phyloP scores from a whole-genome alignment of 192 early-diverging fungal genomes.

The Funneliformis mosseae region DNA sequence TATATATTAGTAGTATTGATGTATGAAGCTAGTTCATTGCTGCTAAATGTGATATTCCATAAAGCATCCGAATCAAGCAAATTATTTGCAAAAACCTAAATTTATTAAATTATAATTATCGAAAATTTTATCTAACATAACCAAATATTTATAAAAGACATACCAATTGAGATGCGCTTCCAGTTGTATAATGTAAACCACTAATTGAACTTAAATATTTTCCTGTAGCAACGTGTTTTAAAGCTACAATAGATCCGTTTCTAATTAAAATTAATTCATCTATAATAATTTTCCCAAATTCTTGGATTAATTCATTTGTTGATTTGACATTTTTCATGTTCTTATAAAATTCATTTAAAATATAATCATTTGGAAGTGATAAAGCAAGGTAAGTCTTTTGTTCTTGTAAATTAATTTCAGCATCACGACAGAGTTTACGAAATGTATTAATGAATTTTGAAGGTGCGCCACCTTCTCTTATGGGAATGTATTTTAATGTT shows the following conservation, averaged over 20 bases:
- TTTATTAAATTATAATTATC: too few relatives aligned
- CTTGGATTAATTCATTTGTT: not conserved
- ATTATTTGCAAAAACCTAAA: too few relatives aligned
- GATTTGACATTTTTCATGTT: not conserved
- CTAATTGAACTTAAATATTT: not conserved
- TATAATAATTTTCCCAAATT: not conserved
- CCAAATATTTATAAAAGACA: too few relatives aligned
- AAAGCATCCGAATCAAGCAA: too few relatives aligned
- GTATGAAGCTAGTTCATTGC: too few relatives aligned
- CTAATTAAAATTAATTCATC: not conserved
- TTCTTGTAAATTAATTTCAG: not conserved
- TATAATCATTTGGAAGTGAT: not conserved
- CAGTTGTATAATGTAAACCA: too few relatives aligned
- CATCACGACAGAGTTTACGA: not conserved
- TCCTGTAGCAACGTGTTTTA: not conserved
- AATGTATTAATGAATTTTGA: not conserved
- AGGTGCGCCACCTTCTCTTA: not conserved
- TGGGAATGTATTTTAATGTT: not conserved
- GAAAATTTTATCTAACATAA: too few relatives aligned
- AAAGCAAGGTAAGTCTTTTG: not conserved
- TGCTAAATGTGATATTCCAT: too few relatives aligned
- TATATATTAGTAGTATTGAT: too few relatives aligned
- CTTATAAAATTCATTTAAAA: not conserved
- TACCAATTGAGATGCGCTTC: too few relatives aligned
- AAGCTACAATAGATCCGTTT: not conserved